phyloP scores from a whole-genome alignment of 2,329 filamentous ascomycete genomes.

The Salinomyces thailandicus region DNA sequence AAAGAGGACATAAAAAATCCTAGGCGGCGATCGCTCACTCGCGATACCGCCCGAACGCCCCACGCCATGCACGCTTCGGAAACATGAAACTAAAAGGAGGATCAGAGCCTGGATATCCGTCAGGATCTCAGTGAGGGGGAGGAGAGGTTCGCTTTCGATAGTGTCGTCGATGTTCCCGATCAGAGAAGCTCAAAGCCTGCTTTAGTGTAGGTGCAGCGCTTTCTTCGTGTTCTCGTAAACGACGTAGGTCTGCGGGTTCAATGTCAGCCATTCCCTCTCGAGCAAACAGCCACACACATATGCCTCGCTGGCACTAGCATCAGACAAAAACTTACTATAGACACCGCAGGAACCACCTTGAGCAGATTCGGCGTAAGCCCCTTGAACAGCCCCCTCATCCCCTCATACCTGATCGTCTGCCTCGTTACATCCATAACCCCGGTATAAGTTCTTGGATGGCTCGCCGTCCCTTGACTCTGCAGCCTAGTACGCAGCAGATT shows the following conservation, averaged over 20 bases:
- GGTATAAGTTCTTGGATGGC: constrained; percentile 82
- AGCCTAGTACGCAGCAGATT: constrained; percentile 78
- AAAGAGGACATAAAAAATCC: no score
- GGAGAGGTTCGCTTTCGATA: no score
- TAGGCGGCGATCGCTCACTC: no score
- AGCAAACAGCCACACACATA: constrained; percentile 27
- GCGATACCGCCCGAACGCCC: constrained; percentile 1
- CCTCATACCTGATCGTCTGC: constrained; percentile 75
- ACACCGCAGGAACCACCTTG: constrained; percentile 91
- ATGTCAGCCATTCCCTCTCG: neutral
- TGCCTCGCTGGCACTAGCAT: neutral
- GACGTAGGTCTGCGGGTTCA: constrained; percentile 53
- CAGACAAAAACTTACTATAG: constrained; percentile 47
- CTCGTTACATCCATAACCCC: constrained; percentile 81
- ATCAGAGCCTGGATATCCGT: no score
- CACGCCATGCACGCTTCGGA: neutral
- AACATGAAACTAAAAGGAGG: neutral
- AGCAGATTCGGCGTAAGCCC: constrained; percentile 89
- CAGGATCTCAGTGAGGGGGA: no score
- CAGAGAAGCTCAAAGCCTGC: neutral
- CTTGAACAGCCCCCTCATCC: constrained; percentile 79
- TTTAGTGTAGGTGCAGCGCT: constrained; percentile 39
- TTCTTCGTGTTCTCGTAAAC: constrained; percentile 86
- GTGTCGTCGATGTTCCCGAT: neutral
- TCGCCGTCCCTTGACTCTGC: constrained; percentile 87